Evolutionary conservation across 2,329 filamentous ascomycete genomes (phyloP).

Genomic region (Cladosporium colombiae): DNA sequence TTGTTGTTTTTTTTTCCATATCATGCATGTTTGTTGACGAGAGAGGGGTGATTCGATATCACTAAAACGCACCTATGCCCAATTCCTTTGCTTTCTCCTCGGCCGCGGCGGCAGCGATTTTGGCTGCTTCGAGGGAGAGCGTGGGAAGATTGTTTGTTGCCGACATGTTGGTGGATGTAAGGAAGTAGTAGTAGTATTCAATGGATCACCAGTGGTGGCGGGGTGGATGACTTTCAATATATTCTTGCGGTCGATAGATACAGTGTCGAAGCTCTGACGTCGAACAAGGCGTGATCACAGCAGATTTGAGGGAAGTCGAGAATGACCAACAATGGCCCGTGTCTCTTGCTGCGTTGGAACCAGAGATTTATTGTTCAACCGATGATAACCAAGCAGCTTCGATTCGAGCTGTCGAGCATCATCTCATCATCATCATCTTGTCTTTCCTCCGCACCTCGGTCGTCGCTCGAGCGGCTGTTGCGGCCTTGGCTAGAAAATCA

Average conservation of each 20-base stretch:
- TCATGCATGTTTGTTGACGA: not conserved
- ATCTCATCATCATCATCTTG: too few species aligned
- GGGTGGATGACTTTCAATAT: not conserved
- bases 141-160: constrained; percentile 37
- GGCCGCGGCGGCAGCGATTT: constrained; percentile 37
- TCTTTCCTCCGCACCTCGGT: constrained; percentile 14
- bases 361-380: not conserved
- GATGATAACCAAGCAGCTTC: too few species aligned
- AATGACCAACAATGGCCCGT: too few species aligned
- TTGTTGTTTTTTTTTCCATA: too few species aligned
- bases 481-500: constrained; percentile 9
- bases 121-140: constrained; percentile 39
- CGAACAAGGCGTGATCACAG: not conserved
- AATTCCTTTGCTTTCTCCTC: constrained; percentile 40
- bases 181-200: not conserved
- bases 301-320: not conserved
- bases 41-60: not conserved
- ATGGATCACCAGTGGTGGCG: not conserved
- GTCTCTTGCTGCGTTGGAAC: too few species aligned
- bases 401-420: not conserved
- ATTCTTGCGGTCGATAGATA: not conserved
- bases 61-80: constrained; percentile 40
- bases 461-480: constrained; percentile 17
- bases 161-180: not conserved
- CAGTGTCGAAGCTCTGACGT: not conserved